Evolutionary conservation across 495 filamentous ascomycete genomes (phyloP), one percentile per base, ranked within the genome.

Genomic region (Choiromyces venosus): DNA sequence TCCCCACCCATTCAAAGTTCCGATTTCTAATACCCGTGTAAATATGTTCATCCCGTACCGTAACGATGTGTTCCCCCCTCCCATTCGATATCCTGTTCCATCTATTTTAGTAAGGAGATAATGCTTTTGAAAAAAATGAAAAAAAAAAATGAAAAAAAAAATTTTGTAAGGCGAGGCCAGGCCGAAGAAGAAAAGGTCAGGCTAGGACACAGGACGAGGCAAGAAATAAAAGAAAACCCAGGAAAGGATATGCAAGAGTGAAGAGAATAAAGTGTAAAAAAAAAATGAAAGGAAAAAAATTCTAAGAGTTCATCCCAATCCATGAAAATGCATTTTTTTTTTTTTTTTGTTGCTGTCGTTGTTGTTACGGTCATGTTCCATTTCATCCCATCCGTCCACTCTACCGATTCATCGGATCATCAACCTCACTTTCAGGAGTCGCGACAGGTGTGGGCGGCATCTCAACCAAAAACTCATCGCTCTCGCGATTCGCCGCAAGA

Each of bases 401-500:
- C 37, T 44, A 68, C 72, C 56, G 19, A 37, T 56, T 72, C 44
- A 80, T 40, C 37, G 78, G 79, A 36, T 78, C 65, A 8, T 74
- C 74, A 1, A 75, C 46, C 74, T 80, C 79, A n/a, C 75, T 65
- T 35, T 56, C 67, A 8, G 79, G 79, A 35, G 78, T 80, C 29
- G 70, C 37, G 25, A 79, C 33, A 9, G 79, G 79, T 64, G 78
- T 80, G 36, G 79, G 78, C 12, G 79, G 79, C 42, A 80, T 52
- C 36, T 81, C 75, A 19, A 44, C 29, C 76, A 80, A 67, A 40
- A 81, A 69, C 61, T 81, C 79, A 40, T 78, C 79, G 56, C 73
- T 81, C 38, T 81, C 79, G 14, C 73, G 78, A 52, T 74, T 79
- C 29, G 76, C 76, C 25, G 79, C 79, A 69, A 81, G 66, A 69